Evolutionary conservation across 2,329 filamentous ascomycete species (phyloP).

Genomic region (Zarea fungicola): DNA sequence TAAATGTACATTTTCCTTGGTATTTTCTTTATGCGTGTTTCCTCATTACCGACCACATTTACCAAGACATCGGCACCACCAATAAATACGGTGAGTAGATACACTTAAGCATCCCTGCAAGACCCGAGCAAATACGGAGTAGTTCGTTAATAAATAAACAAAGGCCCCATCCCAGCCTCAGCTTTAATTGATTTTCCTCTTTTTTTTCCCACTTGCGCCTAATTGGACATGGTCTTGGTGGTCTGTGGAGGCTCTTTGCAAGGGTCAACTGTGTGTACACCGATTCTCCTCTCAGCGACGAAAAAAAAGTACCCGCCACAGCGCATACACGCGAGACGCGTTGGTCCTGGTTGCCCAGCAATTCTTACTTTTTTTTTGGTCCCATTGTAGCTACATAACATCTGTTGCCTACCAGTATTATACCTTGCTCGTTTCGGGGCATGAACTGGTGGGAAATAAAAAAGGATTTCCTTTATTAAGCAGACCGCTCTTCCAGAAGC

Average conservation of each 20-base stretch:
- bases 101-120: too few species aligned
- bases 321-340: conserved; percentile 2
- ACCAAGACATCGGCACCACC: too few species aligned
- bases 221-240: conserved; percentile 3
- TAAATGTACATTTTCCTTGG: too few species aligned
- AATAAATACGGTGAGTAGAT: too few species aligned
- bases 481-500: too few species aligned
- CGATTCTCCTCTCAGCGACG: not conserved
- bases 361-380: not conserved
- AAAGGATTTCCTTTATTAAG: too few species aligned
- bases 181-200: conserved; percentile 1
- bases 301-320: not conserved
- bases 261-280: not conserved
- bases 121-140: not conserved
- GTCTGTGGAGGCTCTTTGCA: not conserved
- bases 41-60: too few species aligned
- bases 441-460: too few species aligned
- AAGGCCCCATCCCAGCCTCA: conserved; percentile 4
- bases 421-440: too few species aligned
- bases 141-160: not conserved
- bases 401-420: too few species aligned
- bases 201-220: not conserved
- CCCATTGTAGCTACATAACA: too few species aligned
- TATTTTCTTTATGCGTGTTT: too few species aligned
- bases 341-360: not conserved